Evolutionary conservation across 371 early-diverging fungal species (phyloP).

Genomic region (Rhizopus microsporus): DNA sequence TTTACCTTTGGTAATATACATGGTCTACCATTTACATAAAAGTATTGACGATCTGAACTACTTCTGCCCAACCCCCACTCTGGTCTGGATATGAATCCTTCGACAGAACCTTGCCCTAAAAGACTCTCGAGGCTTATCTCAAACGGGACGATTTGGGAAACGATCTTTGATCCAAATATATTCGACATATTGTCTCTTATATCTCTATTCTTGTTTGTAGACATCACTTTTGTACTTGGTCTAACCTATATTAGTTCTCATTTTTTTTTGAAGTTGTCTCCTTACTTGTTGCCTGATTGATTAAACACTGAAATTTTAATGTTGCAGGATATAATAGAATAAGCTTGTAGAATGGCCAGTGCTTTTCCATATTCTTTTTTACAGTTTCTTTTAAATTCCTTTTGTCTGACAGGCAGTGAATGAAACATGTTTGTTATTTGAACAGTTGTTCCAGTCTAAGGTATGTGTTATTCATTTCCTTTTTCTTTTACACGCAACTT

Average conservation of each 20-base stretch:
- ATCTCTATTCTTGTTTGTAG: slow-evolving; percentile 62
- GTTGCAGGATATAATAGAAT: slow-evolving; percentile 72
- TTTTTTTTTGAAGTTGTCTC: neutral
- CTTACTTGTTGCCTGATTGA: slow-evolving; percentile 68
- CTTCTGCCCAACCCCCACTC: slow-evolving; percentile 70
- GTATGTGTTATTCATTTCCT: neutral
- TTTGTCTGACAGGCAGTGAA: slow-evolving; percentile 86
- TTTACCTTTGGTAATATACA: slow-evolving; percentile 77
- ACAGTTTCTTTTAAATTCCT: slow-evolving; percentile 82
- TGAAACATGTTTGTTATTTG: slow-evolving; percentile 78
- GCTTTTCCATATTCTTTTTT: slow-evolving; percentile 81
- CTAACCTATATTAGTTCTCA: slow-evolving; percentile 3
- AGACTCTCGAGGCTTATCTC: slow-evolving; percentile 34
- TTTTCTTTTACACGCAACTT: neutral
- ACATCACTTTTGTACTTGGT: slow-evolving; percentile 29
- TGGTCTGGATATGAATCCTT: slow-evolving; percentile 71
- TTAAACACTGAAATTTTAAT: slow-evolving; percentile 72
- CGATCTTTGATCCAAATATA: slow-evolving; percentile 71
- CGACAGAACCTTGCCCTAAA: slow-evolving; percentile 26
- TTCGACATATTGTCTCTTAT: slow-evolving; percentile 72
- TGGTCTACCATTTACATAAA: slow-evolving; percentile 89
- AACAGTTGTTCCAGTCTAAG: slow-evolving; percentile 83
- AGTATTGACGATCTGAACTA: slow-evolving; percentile 81
- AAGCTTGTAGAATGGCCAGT: slow-evolving; percentile 83
- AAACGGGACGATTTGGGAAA: slow-evolving; percentile 58